Base-by-base conservation (phyloP, 164 flowering plant species). In the Macadamia tetraphylla region DNA sequence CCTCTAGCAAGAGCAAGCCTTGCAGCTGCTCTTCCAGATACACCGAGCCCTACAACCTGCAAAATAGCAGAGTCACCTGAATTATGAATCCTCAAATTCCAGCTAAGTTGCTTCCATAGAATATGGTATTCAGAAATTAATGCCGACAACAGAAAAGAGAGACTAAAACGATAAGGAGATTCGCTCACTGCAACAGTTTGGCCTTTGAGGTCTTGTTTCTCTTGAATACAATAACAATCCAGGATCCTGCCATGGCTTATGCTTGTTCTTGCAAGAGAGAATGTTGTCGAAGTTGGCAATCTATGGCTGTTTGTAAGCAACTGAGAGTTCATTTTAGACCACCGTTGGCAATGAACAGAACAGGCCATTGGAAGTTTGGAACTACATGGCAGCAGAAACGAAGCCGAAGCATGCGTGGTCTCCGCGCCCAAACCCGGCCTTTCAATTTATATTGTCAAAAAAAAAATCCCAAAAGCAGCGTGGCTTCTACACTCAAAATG, bases 1-100 rank as follows among this genome's bases (percentile, higher is more conserved):
- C 85, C 85, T 70, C 85, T 64, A 6, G 77, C 74, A 51, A 82
- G 70, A 70, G 85, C 85, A 72, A 82, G 85, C 64, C 70, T 78
- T 12, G 76, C 78, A 0, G 83, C 85, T 52, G 83, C 73, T 68
- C 70, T 74, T 53, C 83, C 85, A 71, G 83, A 82, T 53, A 60
- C 69, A 15, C 85, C 85, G 29, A 79, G 67, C 29, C 85, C 82
- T 49, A 82, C 58, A 65, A 82, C 76, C 82, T 82, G 72, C 56
- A 70, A 53, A 53, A 53, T 53, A 17, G 18, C 3, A 53, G 3
- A n/a, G 18, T 2, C 57, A 17, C n/a, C 18, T 53, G 57, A 53
- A 53, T 13, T 35, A 35, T 35, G 40, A 35, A 35, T 35, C 3
- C 3, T 35, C 40, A 35, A 2, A 35, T 35, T 35, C 40, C 40